These are phyloP conservation scores for Cladophialophora bantiana DNA, from an alignment of 2,329 filamentous ascomycete species.

Conservation along the genomic window DNA sequence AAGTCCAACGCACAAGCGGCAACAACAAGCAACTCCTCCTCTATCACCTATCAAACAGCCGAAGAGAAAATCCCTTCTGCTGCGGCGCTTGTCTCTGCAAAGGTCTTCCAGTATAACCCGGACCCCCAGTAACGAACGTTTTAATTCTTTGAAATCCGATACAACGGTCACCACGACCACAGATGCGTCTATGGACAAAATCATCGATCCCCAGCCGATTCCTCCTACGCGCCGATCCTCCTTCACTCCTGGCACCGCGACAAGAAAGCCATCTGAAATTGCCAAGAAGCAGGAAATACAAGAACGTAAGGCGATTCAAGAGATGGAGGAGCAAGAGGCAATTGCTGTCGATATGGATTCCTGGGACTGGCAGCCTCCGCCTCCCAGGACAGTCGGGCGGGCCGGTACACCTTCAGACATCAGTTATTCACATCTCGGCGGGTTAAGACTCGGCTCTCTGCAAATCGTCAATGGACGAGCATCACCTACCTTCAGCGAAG, in stretches of 20 bases:
- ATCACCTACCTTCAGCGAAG: conserved; percentile 40
- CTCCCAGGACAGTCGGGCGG: conserved; percentile 33
- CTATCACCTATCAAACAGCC: conserved; percentile 29
- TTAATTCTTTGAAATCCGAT: conserved; percentile 16
- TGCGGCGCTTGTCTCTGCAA: conserved; percentile 28
- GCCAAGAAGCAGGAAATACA: conserved; percentile 11
- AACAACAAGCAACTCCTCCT: conserved; percentile 13
- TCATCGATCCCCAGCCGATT: conserved; percentile 29
- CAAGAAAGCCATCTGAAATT: conserved; percentile 30
- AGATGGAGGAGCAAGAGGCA: conserved; percentile 16
- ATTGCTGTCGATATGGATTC: conserved; percentile 20
- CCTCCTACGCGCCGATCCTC: conserved; percentile 38
- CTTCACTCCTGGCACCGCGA: conserved; percentile 39
- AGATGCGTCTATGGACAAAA: conserved; percentile 32
- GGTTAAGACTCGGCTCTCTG: conserved; percentile 36
- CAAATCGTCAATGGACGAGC: conserved; percentile 41
- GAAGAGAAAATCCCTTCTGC: conserved; percentile 29
- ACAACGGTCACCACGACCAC: conserved; percentile 18
- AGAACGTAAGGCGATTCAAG: conserved; percentile 14
- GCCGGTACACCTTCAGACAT: conserved; percentile 38
- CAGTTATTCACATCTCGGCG: conserved; percentile 38
- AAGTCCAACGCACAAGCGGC: conserved; percentile 16
- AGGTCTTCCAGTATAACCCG: conserved; percentile 27
- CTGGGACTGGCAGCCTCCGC: conserved; percentile 30
- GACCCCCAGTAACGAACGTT: conserved; percentile 23